Evolutionary conservation across 2,329 filamentous ascomycete genomes (phyloP).

Genomic region (Ophiostoma fasciatum): DNA sequence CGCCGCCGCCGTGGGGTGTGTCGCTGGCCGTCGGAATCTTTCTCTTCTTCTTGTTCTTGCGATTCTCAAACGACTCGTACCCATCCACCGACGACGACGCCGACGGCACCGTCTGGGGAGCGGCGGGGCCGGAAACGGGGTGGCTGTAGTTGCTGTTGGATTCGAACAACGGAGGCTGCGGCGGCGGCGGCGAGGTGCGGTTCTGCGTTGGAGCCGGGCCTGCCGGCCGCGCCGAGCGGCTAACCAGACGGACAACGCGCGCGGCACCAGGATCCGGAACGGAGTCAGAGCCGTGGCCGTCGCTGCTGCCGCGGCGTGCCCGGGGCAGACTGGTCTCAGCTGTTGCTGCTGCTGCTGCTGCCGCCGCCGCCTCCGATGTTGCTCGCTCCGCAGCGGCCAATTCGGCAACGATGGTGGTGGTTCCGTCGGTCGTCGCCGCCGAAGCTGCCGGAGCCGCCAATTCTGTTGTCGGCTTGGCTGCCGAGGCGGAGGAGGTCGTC

Average conservation of each 20-base stretch:
- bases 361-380: background rate
- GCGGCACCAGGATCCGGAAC: too few relatives aligned
- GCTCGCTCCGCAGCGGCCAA: background rate
- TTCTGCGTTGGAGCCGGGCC: conserved; percentile 3
- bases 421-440: too few relatives aligned
- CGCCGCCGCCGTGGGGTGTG: conserved; percentile 56
- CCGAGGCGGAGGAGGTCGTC: too few relatives aligned
- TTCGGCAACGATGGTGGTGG: too few relatives aligned
- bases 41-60: conserved; percentile 97
- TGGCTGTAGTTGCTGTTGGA: too few relatives aligned
- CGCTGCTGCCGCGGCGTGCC: conserved; percentile 33
- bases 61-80: conserved; percentile 96
- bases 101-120: conserved; percentile 40
- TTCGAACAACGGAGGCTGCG: too few relatives aligned
- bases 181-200: too few relatives aligned
- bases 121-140: too few relatives aligned
- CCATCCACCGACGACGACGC: conserved; percentile 63
- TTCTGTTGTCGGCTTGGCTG: too few relatives aligned
- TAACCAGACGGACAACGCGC: conserved; percentile 5
- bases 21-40: conserved; percentile 89
- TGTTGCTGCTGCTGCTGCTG: background rate
- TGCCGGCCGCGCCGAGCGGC: conserved; percentile 1
- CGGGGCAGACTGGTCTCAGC: background rate
- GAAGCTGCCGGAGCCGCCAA: background rate
- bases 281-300: too few relatives aligned